These are phyloP conservation scores for Scenedesmus sp. DNA, from an alignment of 163 green algal genomes.

Conservation along the genomic window DNA sequence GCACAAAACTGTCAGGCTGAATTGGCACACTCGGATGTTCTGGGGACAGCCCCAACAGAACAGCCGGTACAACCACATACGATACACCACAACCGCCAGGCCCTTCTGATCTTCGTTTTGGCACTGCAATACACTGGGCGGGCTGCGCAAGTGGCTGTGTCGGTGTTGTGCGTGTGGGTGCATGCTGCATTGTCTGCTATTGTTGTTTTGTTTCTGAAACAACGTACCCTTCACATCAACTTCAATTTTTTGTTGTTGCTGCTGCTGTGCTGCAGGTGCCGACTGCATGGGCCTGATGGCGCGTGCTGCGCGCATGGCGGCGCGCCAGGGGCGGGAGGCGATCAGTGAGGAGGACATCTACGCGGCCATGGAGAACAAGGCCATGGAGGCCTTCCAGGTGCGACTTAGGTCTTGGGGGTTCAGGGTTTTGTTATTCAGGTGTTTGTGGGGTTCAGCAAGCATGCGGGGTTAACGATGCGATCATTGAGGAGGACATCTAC, in stretches of 20 bases:
- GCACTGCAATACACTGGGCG: too few relatives aligned
- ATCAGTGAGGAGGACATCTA: conserved; percentile 77
- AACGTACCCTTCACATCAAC: neutral
- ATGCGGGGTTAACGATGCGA: neutral
- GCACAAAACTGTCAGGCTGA: too few relatives aligned
- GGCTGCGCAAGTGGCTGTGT: neutral
- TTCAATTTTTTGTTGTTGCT: neutral
- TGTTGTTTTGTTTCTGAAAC: neutral
- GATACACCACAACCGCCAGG: too few relatives aligned
- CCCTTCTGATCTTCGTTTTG: too few relatives aligned
- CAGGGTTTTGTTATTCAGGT: conserved; percentile 38
- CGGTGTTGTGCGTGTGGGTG: neutral
- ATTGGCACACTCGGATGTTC: too few relatives aligned
- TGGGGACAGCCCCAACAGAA: too few relatives aligned
- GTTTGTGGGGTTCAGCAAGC: neutral
- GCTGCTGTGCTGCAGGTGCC: conserved; percentile 55
- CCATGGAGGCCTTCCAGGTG: conserved; percentile 53
- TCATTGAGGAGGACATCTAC: neutral
- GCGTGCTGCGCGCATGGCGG: conserved; percentile 84
- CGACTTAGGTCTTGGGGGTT: conserved; percentile 37
- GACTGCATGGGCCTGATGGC: conserved; percentile 97
- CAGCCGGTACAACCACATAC: too few relatives aligned
- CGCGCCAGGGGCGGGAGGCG: conserved; percentile 67
- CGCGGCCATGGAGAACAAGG: conserved; percentile 75
- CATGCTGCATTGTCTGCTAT: neutral